A percentile compares a stretch with the other conserved stretches of the same genome.
phyloP scores from a whole-genome alignment of 768 basidiomycete species.

The Imleria badia region DNA sequence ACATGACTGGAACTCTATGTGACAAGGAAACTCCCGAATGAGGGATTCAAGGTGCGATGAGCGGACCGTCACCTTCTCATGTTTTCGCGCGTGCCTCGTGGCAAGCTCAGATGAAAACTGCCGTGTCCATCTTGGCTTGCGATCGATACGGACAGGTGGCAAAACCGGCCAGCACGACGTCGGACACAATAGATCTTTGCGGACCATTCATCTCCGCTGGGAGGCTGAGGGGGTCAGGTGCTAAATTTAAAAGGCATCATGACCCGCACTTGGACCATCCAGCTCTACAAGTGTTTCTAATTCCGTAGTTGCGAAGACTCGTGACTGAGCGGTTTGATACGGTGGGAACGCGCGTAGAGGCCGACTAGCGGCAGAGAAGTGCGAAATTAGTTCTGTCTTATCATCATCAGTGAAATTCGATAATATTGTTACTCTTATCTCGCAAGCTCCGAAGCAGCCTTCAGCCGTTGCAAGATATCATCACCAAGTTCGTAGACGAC shows the following conservation, averaged over 20 bases:
- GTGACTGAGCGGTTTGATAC: slow-evolving; percentile 15
- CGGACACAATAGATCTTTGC: not conserved
- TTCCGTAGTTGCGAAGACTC: slow-evolving; percentile 1
- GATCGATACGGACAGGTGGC: not conserved
- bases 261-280: slow-evolving; percentile 8
- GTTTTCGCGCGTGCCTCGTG: not conserved
- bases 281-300: slow-evolving; percentile 1
- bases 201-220: slow-evolving; percentile 16
- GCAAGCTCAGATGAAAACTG: not conserved
- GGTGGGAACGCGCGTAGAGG: slow-evolving; percentile 13
- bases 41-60: not conserved
- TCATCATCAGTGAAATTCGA: slow-evolving; percentile 24
- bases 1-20: not conserved
- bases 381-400: slow-evolving; percentile 5
- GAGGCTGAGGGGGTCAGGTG: slow-evolving; percentile 2
- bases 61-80: too few species aligned
- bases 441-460: slow-evolving; percentile 24
- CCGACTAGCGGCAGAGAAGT: slow-evolving; percentile 1
- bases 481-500: slow-evolving; percentile 52
- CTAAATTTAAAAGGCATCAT: slow-evolving; percentile 7
- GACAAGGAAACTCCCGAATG: not conserved
- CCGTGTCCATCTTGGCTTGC: not conserved
- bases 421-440: slow-evolving; percentile 18
- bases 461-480: slow-evolving; percentile 42
- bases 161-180: not conserved